These are phyloP conservation scores for Daldinia childiae DNA, from an alignment of 495 filamentous ascomycete genomes.

Conservation along the genomic window DNA sequence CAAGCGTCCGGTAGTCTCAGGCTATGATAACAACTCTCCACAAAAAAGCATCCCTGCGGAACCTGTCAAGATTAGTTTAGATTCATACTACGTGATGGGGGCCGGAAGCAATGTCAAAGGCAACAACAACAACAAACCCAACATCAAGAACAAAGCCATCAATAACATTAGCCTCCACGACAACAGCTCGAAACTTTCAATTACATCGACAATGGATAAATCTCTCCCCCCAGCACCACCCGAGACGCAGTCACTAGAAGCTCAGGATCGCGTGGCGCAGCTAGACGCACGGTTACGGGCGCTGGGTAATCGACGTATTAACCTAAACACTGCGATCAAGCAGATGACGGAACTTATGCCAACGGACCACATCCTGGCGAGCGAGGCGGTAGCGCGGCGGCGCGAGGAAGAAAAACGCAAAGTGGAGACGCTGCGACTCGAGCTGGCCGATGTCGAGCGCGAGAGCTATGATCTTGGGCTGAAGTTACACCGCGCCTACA, in stretches of 20 bases:
- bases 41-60: constrained; percentile 27
- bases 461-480: constrained; percentile 89
- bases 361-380: constrained; percentile 59
- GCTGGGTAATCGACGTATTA: constrained; percentile 71
- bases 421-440: constrained; percentile 72
- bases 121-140: neutral
- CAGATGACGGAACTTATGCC: constrained; percentile 75
- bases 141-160: neutral
- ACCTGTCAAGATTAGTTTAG: constrained; percentile 42
- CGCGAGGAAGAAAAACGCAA: constrained; percentile 76
- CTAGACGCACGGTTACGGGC: constrained; percentile 73
- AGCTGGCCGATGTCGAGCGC: constrained; percentile 80
- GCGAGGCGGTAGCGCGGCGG: constrained; percentile 55
- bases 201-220: constrained; percentile 54
- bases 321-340: constrained; percentile 74
- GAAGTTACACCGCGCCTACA: constrained; percentile 82
- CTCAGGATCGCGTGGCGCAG: constrained; percentile 69
- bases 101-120: neutral
- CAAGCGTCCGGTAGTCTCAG: constrained; percentile 44
- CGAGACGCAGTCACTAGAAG: constrained; percentile 30
- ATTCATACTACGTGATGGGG: constrained; percentile 39
- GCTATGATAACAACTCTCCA: constrained; percentile 32
- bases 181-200: neutral
- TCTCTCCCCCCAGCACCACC: constrained; percentile 20
- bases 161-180: constrained; percentile 4